Evolutionary conservation across 257 asterid species (phyloP).

Genomic region (Capsicum pubescens): DNA sequence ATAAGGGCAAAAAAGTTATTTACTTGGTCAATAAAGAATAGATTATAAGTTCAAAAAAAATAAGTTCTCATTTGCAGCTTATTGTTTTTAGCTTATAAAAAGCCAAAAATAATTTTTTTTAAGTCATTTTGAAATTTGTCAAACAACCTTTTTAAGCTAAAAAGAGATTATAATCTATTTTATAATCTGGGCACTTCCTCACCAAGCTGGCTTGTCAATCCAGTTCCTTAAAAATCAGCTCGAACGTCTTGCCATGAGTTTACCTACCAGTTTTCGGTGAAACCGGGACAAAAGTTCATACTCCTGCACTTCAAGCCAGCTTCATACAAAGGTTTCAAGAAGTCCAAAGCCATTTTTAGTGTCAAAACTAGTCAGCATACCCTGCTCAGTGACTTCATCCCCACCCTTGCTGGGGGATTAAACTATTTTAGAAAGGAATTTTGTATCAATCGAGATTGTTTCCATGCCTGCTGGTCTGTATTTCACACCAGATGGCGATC

Average conservation of each 20-base stretch:
- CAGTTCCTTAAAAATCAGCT: conserved; percentile 36
- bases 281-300: conserved; percentile 41
- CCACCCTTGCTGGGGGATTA: conserved; percentile 37
- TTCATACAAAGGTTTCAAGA: conserved; percentile 39
- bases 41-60: too few relatives aligned
- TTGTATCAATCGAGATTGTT: conserved; percentile 48
- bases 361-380: conserved; percentile 39
- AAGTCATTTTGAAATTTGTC: too few relatives aligned
- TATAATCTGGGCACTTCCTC: too few relatives aligned
- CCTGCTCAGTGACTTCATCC: conserved; percentile 40
- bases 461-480: conserved; percentile 42
- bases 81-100: too few relatives aligned
- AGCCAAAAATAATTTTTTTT: too few relatives aligned
- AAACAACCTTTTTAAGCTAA: too few relatives aligned
- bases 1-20: too few relatives aligned
- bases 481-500: conserved; percentile 51
- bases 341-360: conserved; percentile 34
- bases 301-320: conserved; percentile 44
- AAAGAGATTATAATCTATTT: too few relatives aligned
- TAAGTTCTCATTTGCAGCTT: too few relatives aligned
- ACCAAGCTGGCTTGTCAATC: background rate
- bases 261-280: conserved; percentile 34
- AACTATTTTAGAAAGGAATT: conserved; percentile 52
- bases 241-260: conserved; percentile 39
- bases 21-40: too few relatives aligned